Percentiles rank a stretch among this genome's conserved stretches.
These are phyloP conservation scores for Fusarium anguioides DNA, from an alignment of 2,329 filamentous ascomycete genomes.

Conservation along the genomic window DNA sequence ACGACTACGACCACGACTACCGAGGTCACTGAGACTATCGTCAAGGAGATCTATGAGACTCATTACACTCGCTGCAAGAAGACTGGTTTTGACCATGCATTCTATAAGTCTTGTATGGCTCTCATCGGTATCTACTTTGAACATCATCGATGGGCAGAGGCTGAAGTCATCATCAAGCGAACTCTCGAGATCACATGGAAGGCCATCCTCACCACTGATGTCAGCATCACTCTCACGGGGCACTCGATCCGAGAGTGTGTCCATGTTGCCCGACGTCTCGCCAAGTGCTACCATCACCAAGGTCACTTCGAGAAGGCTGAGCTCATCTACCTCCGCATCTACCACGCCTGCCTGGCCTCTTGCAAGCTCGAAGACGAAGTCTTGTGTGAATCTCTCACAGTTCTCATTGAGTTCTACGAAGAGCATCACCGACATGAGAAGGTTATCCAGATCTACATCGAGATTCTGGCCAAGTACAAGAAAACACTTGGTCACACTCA, in stretches of 20 bases:
- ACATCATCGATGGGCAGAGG: conserved; percentile 50
- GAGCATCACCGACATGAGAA: conserved; percentile 53
- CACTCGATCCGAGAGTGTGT: conserved; percentile 50
- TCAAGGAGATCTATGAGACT: conserved; percentile 51
- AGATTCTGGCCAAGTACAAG: conserved; percentile 50
- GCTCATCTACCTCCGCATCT: conserved; percentile 52
- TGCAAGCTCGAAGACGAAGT: conserved; percentile 47
- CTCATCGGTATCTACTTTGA: conserved; percentile 50
- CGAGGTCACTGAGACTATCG: conserved; percentile 49
- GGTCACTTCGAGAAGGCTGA: conserved; percentile 53
- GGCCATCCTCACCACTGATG: conserved; percentile 48
- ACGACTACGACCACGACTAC: conserved; percentile 47
- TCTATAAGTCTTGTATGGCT: conserved; percentile 52
- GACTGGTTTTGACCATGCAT: conserved; percentile 47
- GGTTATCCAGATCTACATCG: conserved; percentile 51
- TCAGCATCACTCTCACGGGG: conserved; percentile 47
- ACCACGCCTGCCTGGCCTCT: conserved; percentile 49
- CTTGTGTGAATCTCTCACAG: conserved; percentile 44
- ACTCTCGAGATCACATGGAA: conserved; percentile 55
- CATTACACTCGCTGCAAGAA: conserved; percentile 51
- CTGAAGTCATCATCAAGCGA: conserved; percentile 49
- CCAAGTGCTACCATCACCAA: conserved; percentile 51
- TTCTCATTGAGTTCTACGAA: conserved; percentile 50
- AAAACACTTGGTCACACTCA: conserved; percentile 43
- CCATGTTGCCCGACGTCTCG: conserved; percentile 49